Conservation (phyloP, 192 early-diverging fungal genomes). For the Rhizophagus clarus region DNA sequence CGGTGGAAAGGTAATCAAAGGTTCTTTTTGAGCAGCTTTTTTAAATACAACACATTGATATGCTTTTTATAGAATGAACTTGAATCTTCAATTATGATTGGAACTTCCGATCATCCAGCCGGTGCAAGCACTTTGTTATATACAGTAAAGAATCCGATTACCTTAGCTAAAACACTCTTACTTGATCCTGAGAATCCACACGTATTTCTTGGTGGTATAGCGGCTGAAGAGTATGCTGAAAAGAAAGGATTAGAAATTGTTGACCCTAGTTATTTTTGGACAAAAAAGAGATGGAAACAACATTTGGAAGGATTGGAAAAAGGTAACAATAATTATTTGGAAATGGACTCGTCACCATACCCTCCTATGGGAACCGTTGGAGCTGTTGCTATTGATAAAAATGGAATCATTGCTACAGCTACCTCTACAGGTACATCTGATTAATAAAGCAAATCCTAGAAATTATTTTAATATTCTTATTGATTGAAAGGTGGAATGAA, state of each 20-base stretch:
- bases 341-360: neutral
- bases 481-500: conserved; percentile 38
- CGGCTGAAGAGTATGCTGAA: conserved; percentile 44
- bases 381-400: conserved; percentile 45
- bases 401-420: conserved; percentile 49
- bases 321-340: neutral
- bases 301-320: conserved; percentile 39
- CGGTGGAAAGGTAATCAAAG: conserved; percentile 38
- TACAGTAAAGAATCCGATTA: conserved; percentile 48
- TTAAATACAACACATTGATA: neutral
- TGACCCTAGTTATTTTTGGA: conserved; percentile 48
- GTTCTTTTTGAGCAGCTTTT: neutral
- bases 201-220: conserved; percentile 44
- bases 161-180: conserved; percentile 40
- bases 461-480: neutral
- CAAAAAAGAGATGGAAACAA: conserved; percentile 44
- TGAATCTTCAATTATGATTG: conserved; percentile 52
- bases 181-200: conserved; percentile 36
- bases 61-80: conserved; percentile 32
- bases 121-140: conserved; percentile 45
- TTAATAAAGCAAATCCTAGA: neutral
- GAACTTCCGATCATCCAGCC: conserved; percentile 30
- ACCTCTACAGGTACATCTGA: conserved; percentile 40
- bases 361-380: conserved; percentile 50
- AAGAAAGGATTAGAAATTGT: conserved; percentile 43